Percentiles rank a stretch among this genome's conserved stretches.
Evolutionary conservation across 257 asterid species (phyloP).

Genomic region (Jacaranda mimosifolia): DNA sequence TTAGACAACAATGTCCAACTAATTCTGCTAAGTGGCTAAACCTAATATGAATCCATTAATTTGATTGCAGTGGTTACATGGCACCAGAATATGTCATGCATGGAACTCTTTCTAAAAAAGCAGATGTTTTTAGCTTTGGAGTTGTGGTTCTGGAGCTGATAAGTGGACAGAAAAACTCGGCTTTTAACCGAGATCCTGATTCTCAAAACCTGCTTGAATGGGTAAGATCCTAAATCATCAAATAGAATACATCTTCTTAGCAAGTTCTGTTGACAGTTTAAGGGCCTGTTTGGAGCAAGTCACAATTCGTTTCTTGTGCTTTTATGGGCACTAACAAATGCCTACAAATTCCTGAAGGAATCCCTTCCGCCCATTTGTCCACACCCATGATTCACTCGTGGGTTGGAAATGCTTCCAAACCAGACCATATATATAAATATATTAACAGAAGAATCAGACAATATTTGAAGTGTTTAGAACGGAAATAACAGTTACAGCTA

Average conservation of each 20-base stretch:
- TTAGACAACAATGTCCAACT: background rate
- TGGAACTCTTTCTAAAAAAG: conserved; percentile 79
- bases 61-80: conserved; percentile 88
- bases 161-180: conserved; percentile 88
- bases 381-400: no score
- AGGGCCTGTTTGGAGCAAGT: background rate
- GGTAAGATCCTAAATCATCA: conserved; percentile 41
- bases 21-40: background rate
- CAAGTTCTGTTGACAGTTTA: background rate
- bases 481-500: no score
- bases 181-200: conserved; percentile 71
- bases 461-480: no score
- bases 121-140: conserved; percentile 92
- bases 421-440: no score
- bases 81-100: conserved; percentile 94
- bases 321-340: no score
- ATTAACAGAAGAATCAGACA: no score
- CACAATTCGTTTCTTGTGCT: no score
- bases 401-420: no score
- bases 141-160: conserved; percentile 91
- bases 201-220: conserved; percentile 69
- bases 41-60: conserved; percentile 22
- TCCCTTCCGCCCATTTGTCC: no score
- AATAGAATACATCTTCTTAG: background rate
- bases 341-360: no score